A percentile compares a stretch with the other conserved stretches of the same genome.
Conservation (phyloP, 1,139 yeast species). For the Kurtzmaniella quercitrusa region DNA sequence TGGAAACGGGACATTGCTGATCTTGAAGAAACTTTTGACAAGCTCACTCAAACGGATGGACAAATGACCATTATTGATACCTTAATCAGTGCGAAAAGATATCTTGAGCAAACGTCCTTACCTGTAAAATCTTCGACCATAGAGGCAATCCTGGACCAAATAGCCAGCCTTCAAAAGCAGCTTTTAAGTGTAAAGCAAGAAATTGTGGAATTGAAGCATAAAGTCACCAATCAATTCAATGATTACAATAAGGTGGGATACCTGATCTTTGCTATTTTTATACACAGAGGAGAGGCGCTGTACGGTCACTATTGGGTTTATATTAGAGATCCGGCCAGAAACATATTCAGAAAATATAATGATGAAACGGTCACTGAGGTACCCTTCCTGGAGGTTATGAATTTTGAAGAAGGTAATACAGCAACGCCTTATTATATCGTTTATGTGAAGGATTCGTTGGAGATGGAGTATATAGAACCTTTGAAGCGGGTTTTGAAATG, state of each 20-base stretch:
- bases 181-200: conserved; percentile 31
- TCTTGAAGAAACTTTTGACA: conserved; percentile 39
- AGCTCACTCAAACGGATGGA: conserved; percentile 39
- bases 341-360: conserved; percentile 81
- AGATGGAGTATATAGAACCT: conserved; percentile 61
- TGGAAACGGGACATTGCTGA: conserved; percentile 58
- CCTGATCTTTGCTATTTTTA: conserved; percentile 83
- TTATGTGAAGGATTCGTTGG: conserved; percentile 66
- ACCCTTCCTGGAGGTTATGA: conserved; percentile 66
- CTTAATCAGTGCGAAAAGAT: conserved; percentile 51
- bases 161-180: conserved; percentile 35
- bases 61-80: conserved; percentile 47
- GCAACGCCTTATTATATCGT: conserved; percentile 94
- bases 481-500: conserved; percentile 38
- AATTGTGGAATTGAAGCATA: conserved; percentile 38
- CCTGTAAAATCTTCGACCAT: conserved; percentile 33
- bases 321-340: conserved; percentile 67
- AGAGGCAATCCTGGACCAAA: conserved; percentile 27
- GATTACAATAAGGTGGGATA: conserved; percentile 65
- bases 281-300: conserved; percentile 93
- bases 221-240: conserved; percentile 56
- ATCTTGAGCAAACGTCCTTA: conserved; percentile 35
- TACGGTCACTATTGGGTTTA: conserved; percentile 98
- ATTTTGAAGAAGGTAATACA: conserved; percentile 66
- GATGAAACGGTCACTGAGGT: conserved; percentile 89